Base-by-base conservation (phyloP, 2,329 filamentous ascomycete species). In the Hymenoscyphus scutula region DNA sequence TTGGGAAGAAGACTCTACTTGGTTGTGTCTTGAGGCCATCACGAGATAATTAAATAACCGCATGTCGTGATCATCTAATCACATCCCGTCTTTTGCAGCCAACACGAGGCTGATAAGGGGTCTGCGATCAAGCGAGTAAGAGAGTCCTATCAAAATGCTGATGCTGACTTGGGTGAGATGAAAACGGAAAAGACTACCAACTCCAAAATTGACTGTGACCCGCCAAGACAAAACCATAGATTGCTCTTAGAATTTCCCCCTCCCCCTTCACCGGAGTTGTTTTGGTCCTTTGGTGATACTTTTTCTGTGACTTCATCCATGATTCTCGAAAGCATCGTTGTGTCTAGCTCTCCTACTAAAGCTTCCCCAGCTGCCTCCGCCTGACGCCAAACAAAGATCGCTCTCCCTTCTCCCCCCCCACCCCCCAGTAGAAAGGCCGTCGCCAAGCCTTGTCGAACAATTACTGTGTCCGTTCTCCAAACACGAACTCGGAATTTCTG, bases 391-490 rank as follows among this genome's bases (percentile, higher is more conserved):
- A 51, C 25, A 11, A 10, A 13, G 45, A 51, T 51, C 45, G 45
- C 45, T 51, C 8, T 19, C 19, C n/a, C n/a, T n/a, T n/a, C n/a
- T n/a, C n/a, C n/a, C n/a, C n/a, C n/a, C n/a, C n/a, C n/a, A n/a
- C n/a, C 41, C 41, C 38, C 38, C 38, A 19, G 45, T 25, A 13
- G 45, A 51, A 51, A 51, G 45, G 45, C 45, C 45, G 45, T 51
- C 45, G 45, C 45, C 45, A 51, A 51, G 45, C 19, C 45, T 51
- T 23, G 19, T 37, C 34, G 34, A 37, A 37, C 34, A 27, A 23
- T 55, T 55, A 30, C 53, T 55, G 27, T 55, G 27, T 34, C 53
- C 53, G 27, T 34, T 55, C 53, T 27, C 53, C n/a, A n/a, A n/a
- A n/a, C n/a, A n/a, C n/a, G 23, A n/a, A 27, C 17, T 11, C 53